These are phyloP conservation scores for Podaxis sp. DNA, from an alignment of 768 basidiomycete species.

Conservation along the genomic window DNA sequence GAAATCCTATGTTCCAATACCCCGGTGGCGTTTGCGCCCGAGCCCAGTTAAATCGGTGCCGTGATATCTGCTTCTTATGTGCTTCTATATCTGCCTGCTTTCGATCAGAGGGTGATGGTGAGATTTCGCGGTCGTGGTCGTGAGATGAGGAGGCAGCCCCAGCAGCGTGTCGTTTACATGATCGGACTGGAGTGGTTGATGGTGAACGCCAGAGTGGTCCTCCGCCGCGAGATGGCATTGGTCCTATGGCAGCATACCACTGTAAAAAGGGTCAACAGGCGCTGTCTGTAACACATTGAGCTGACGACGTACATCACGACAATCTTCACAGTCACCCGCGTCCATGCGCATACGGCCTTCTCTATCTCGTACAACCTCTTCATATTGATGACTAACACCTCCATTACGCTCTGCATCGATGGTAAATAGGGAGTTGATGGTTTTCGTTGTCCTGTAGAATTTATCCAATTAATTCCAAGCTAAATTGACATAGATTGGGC, in stretches of 20 bases:
- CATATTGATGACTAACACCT: constrained; percentile 66
- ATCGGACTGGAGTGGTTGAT: constrained; percentile 30
- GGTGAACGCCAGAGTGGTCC: constrained; percentile 78
- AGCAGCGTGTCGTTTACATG: constrained; percentile 25
- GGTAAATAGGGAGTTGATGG: constrained; percentile 64
- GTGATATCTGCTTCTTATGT: constrained; percentile 71
- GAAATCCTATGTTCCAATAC: constrained; percentile 92
- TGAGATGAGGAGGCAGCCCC: constrained; percentile 6
- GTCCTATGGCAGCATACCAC: constrained; percentile 81
- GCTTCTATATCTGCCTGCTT: constrained; percentile 33
- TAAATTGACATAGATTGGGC: constrained; percentile 14
- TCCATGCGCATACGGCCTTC: constrained; percentile 64
- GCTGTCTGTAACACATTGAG: background rate
- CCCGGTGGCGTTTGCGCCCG: constrained; percentile 76
- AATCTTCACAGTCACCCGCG: constrained; percentile 81
- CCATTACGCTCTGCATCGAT: constrained; percentile 66
- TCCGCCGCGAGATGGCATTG: constrained; percentile 62
- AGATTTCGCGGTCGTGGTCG: constrained; percentile 10
- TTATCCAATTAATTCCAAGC: constrained; percentile 1
- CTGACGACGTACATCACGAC: constrained; percentile 56
- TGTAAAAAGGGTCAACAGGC: constrained; percentile 24
- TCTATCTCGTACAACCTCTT: constrained; percentile 72
- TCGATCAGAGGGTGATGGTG: constrained; percentile 14
- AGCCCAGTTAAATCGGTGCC: constrained; percentile 71
- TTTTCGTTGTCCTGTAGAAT: constrained; percentile 29